Evolutionary conservation across 2,329 filamentous ascomycete species (phyloP).

Genomic region (Hansfordia pulvinata): DNA sequence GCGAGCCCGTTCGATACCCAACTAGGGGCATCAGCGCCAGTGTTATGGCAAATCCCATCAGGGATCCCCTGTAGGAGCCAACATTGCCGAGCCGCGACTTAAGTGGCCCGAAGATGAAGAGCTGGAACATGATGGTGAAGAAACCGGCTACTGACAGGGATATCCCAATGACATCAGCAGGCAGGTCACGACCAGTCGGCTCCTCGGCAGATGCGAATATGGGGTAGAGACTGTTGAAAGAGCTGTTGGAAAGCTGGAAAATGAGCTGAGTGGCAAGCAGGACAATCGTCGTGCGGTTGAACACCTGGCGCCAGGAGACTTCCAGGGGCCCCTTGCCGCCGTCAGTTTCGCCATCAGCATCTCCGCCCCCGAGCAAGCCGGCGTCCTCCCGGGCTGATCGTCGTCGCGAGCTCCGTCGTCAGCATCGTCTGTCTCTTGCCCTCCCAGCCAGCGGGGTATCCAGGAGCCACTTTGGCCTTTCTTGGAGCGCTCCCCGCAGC

Average conservation of each 20-base stretch:
- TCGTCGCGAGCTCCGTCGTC: slow-evolving; percentile 9
- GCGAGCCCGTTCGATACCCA: slow-evolving; percentile 54
- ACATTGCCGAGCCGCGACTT: slow-evolving; percentile 74
- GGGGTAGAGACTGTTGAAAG: slow-evolving; percentile 89
- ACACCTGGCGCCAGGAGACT: slow-evolving; percentile 36
- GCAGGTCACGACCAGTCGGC: slow-evolving; percentile 65
- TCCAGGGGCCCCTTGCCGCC: slow-evolving; percentile 25
- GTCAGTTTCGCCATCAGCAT: slow-evolving; percentile 30
- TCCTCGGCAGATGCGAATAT: slow-evolving; percentile 70
- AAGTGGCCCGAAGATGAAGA: slow-evolving; percentile 69
- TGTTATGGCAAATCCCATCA: slow-evolving; percentile 68
- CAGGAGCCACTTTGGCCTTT: slow-evolving; percentile 11
- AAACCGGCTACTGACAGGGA: slow-evolving; percentile 73
- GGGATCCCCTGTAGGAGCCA: slow-evolving; percentile 64
- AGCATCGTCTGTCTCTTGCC: slow-evolving; percentile 7
- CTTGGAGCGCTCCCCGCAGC: slow-evolving; percentile 7
- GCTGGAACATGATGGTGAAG: slow-evolving; percentile 81
- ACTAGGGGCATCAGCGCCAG: slow-evolving; percentile 86
- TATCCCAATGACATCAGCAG: slow-evolving; percentile 70
- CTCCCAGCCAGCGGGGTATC: slow-evolving; percentile 10
- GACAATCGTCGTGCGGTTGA: slow-evolving; percentile 71
- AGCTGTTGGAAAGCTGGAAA: slow-evolving; percentile 88
- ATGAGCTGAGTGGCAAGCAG: slow-evolving; percentile 79
- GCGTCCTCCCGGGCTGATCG: slow-evolving; percentile 11
- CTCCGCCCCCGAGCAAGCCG: slow-evolving; percentile 11